phyloP scores from a whole-genome alignment of 257 asterid genomes.

The Primulina huaijiensis region DNA sequence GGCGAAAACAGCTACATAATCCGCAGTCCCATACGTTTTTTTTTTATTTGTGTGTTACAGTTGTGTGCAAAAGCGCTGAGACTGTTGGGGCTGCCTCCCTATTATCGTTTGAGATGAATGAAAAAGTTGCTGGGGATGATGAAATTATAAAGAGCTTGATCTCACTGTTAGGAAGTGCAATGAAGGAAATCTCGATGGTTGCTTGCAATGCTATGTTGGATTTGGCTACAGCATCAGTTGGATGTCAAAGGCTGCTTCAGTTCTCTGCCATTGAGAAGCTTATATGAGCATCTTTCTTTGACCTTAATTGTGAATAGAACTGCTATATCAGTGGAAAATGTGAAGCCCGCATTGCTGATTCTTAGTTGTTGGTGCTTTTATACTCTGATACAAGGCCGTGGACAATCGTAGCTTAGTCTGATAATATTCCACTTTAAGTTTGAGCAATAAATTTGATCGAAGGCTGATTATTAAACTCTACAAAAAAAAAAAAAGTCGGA shows the following conservation, averaged over 20 bases:
- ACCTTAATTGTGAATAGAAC: background rate
- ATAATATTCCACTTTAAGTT: slow-evolving; percentile 5
- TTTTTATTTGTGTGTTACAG: slow-evolving; percentile 33
- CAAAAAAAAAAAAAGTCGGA: too few species aligned
- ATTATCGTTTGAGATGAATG: slow-evolving; percentile 54
- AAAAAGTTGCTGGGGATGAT: slow-evolving; percentile 47
- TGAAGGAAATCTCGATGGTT: slow-evolving; percentile 41
- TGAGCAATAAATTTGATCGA: background rate
- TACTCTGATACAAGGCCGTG: background rate
- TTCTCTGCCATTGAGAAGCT: slow-evolving; percentile 47
- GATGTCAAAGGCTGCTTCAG: slow-evolving; percentile 49
- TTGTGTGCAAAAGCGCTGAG: slow-evolving; percentile 48
- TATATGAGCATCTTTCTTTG: slow-evolving; percentile 47
- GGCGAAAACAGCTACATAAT: slow-evolving; percentile 21
- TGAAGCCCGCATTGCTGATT: background rate
- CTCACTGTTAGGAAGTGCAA: slow-evolving; percentile 36
- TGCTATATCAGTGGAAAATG: background rate
- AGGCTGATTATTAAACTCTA: background rate
- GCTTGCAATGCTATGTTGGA: slow-evolving; percentile 74
- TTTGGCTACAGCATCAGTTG: slow-evolving; percentile 56
- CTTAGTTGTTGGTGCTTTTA: slow-evolving; percentile 17
- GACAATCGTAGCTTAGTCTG: background rate
- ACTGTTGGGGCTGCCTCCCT: slow-evolving; percentile 63
- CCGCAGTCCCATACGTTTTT: slow-evolving; percentile 16
- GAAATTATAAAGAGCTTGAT: slow-evolving; percentile 52